phyloP scores from a whole-genome alignment of 2,329 filamentous ascomycete genomes.

The Trichoderma brevicompactum region DNA sequence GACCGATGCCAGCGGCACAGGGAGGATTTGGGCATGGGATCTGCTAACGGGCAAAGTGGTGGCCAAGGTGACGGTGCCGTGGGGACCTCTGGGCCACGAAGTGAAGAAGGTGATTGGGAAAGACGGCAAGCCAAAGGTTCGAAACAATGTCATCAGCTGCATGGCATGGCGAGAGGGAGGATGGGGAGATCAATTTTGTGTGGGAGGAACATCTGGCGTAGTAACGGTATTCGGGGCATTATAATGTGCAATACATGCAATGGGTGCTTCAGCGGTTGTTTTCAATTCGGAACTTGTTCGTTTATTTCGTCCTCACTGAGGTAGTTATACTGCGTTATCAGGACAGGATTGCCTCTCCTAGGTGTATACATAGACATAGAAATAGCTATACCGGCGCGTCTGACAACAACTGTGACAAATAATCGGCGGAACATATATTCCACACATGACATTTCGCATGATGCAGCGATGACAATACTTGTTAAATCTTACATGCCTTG shows the following conservation, averaged over 20 bases:
- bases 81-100: conserved; percentile 57
- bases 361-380: not conserved
- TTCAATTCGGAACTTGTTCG: not conserved
- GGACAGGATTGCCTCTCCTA: not conserved
- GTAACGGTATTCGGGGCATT: conserved; percentile 64
- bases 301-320: not conserved
- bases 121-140: conserved; percentile 63
- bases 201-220: conserved; percentile 66
- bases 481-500: not conserved
- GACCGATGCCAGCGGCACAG: conserved; percentile 49
- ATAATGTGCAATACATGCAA: conserved; percentile 26
- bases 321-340: not conserved
- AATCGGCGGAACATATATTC: not conserved
- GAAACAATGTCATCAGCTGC: conserved; percentile 64
- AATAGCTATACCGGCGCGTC: not conserved
- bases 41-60: conserved; percentile 72
- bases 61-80: conserved; percentile 63
- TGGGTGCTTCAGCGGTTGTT: not conserved
- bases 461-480: not conserved
- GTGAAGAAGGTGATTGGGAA: conserved; percentile 57
- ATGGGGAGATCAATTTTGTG: conserved; percentile 67
- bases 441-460: not conserved
- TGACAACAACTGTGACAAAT: not conserved
- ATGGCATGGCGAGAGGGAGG: conserved; percentile 66
- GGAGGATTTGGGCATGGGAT: conserved; percentile 81